Evolutionary conservation across 306 rosid species (phyloP).

Genomic region (Fragaria vesca): DNA sequence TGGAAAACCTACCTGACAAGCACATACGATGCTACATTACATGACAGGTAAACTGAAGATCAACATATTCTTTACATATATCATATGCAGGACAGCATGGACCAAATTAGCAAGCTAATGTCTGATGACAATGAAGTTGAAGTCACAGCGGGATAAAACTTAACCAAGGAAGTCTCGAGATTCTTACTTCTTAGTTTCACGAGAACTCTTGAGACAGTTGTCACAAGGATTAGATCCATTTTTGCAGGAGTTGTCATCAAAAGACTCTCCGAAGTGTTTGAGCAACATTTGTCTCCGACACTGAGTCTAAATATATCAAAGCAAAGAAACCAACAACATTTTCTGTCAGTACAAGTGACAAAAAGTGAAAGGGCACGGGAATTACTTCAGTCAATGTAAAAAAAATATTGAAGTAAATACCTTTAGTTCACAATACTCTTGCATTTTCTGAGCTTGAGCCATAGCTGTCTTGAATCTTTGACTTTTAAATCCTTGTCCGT

Average conservation of each 20-base stretch:
- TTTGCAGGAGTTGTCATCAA: conserved; percentile 68
- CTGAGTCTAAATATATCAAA: conserved; percentile 47
- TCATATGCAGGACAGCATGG: conserved; percentile 6
- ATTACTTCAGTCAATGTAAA: conserved; percentile 5
- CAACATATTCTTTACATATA: neutral
- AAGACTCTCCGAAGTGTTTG: conserved; percentile 80
- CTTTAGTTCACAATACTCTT: conserved; percentile 89
- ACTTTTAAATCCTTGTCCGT: conserved; percentile 63
- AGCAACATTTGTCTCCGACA: conserved; percentile 88
- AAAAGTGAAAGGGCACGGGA: neutral
- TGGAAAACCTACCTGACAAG: neutral
- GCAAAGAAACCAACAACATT: conserved; percentile 17
- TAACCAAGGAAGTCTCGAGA: conserved; percentile 13
- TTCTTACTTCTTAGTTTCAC: conserved; percentile 31
- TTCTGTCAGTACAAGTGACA: conserved; percentile 1
- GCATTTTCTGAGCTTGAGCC: conserved; percentile 90
- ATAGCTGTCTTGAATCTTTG: conserved; percentile 70
- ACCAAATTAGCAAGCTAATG: conserved; percentile 5
- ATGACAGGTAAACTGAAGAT: neutral
- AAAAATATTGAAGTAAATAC: conserved; percentile 35
- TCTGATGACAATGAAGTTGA: neutral
- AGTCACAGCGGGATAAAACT: neutral
- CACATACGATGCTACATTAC: neutral
- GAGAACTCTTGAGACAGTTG: conserved; percentile 64
- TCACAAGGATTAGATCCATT: conserved; percentile 82